These are phyloP conservation scores for Hortiboletus rubellus DNA, from an alignment of 1,284 basidiomycete genomes.

Conservation along the genomic window DNA sequence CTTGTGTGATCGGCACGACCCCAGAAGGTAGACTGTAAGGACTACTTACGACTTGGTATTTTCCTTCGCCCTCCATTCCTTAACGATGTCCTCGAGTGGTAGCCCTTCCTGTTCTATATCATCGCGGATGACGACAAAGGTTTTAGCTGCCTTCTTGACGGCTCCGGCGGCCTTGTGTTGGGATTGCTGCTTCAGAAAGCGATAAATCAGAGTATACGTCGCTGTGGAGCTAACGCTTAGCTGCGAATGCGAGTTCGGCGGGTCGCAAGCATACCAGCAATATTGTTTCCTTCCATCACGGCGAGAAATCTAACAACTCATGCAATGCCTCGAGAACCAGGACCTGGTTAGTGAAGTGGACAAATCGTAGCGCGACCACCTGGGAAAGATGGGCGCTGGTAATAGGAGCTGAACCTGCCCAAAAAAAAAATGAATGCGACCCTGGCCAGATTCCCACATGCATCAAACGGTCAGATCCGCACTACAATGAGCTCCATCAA, in stretches of 20 bases:
- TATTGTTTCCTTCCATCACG: constrained; percentile 46
- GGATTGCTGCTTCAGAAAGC: constrained; percentile 63
- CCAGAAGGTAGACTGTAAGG: neutral
- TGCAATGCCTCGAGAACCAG: neutral
- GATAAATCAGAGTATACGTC: constrained; percentile 70
- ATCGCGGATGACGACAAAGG: constrained; percentile 57
- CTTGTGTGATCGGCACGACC: constrained; percentile 5
- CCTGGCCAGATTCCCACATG: constrained; percentile 19
- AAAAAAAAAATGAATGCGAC: neutral
- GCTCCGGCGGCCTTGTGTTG: constrained; percentile 67
- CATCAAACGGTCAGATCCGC: neutral
- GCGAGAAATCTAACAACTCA: neutral
- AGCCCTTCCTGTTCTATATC: constrained; percentile 47
- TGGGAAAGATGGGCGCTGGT: neutral
- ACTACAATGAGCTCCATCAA: constrained; percentile 67
- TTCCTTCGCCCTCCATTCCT: constrained; percentile 54
- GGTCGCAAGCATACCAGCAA: constrained; percentile 43
- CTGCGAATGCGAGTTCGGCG: neutral
- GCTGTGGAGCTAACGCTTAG: constrained; percentile 41
- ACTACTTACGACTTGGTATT: constrained; percentile 25
- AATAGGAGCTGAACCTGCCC: neutral
- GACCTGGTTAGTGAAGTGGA: no score
- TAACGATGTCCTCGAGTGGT: constrained; percentile 60
- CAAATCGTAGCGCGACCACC: neutral
- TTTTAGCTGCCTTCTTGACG: constrained; percentile 63